Base-by-base conservation (phyloP, 768 basidiomycete genomes). In the Psilocybe sp. region DNA sequence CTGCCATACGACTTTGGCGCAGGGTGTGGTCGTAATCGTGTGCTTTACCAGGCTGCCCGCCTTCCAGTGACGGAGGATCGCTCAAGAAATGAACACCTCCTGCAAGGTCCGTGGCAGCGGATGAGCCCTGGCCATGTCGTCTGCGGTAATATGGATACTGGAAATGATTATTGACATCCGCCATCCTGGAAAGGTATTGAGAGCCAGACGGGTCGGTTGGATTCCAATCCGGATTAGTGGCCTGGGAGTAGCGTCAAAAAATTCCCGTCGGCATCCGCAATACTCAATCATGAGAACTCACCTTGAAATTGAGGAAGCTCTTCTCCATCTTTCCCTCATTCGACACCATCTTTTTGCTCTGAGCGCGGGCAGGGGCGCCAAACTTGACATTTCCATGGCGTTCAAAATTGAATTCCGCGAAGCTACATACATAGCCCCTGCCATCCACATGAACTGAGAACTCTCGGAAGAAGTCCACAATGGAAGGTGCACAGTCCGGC, bases 301-400 rank as follows among this genome's bases (percentile, higher is more conserved):
- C 85, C 72, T 95, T 96, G 77, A 97, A 97, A 62, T 89, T 92
- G 31, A 96, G 73, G 72, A 97, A 91, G 66, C 89, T 92, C 73
- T 98, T 97, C 76, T 99, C 97, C 95, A 99, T 98, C 78, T 99
- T 99, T 33, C 92, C 92, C 57, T 96, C 89, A 53, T 89, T 90
- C 4, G 89, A 91, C 60, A 89, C 76, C 76, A 89, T 85, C 51
- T 82, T 82, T 58, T 84, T 83, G 56, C 92, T 88, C 11, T 75
- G 72, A 7, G 77, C 79, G 35, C 74, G 69, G 3, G 81, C 76
- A 1, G 92, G 91, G 10, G 91, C 93, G n/a, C 92, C 92, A 59
- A 92, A 94, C 88, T 89, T 93, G 64, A 92, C 78, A 64, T 95
- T 95, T 0, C 94, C 93, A 54, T 97, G 93, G 48, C 93, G 73